Base-by-base conservation (phyloP, 2,329 filamentous ascomycete genomes). In the Claviceps citrina region DNA sequence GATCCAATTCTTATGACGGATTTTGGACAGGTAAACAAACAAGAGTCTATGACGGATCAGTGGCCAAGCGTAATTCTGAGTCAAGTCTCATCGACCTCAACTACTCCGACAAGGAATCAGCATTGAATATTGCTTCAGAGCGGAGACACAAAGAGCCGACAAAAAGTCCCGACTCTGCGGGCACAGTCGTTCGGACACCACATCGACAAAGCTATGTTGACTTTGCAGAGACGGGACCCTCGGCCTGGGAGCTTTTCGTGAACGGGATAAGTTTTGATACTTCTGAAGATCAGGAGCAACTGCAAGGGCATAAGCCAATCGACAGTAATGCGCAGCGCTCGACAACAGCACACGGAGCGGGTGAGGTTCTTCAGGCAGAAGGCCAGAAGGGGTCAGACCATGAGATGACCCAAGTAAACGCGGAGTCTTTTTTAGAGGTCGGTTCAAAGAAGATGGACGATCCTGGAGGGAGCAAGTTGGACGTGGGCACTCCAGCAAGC, bases 151-250 rank as follows among this genome's bases (percentile, higher is more conserved):
- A 28, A 32, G 22, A 8, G 10, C 35, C 22, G 13, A n/a, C 22
- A 25, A 31, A 34, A 9, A 40, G 33, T 6, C 48, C 50, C 1
- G 44, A 48, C 20, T 65, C 64, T 5, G 53, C 55, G 8, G 51
- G 52, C 9, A 68, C 65, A 1, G 51, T 66, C 9, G 49, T 67
- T 9, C 56, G 54, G 32, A 62, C 57, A 3, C 53, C 56, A 9
- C 49, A 51, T 26, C 45, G 49, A 27, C 51, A 44, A 18, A 54
- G 51, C 31, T 38, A 50, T 28, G 47, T 44, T n/a, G 37, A 49
- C 10, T 18, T 45, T 8, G 47, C 55, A 13, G 38, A 26, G 12
- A 27, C 38, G 31, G 41, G 31, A 2, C 44, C 50, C 10, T 43
- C 50, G 26, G 51, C 52, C 3, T 44, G 52, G 47, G 57, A 59